phyloP scores from a whole-genome alignment of 768 basidiomycete genomes.

The Boletus sp. region DNA sequence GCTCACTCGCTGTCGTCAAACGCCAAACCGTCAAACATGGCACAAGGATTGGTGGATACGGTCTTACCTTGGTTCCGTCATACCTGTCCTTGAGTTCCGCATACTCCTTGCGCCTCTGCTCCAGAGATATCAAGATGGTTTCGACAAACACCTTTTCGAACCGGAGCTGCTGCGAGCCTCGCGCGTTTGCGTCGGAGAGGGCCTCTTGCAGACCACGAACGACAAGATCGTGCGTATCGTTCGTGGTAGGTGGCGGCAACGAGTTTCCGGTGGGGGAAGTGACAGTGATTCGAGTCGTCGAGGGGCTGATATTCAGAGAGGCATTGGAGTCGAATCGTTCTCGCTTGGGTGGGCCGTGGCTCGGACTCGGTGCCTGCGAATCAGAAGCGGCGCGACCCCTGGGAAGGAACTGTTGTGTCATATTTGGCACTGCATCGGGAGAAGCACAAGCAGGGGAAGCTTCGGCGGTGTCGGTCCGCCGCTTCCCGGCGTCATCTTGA shows the following conservation, averaged over 20 bases:
- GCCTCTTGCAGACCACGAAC: constrained; percentile 56
- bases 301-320: constrained; percentile 14
- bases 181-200: constrained; percentile 55
- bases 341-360: constrained; percentile 8
- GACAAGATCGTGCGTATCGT: constrained; percentile 45
- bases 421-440: constrained; percentile 11
- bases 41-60: neutral
- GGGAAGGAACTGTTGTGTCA: constrained; percentile 11
- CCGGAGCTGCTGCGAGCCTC: constrained; percentile 56
- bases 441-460: neutral
- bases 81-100: constrained; percentile 68
- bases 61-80: constrained; percentile 83
- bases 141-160: constrained; percentile 75
- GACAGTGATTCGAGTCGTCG: constrained; percentile 40
- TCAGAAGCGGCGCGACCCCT: constrained; percentile 33
- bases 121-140: constrained; percentile 61
- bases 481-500: constrained; percentile 1
- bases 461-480: neutral
- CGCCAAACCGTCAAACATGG: neutral
- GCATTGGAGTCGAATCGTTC: constrained; percentile 27
- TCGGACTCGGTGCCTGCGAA: constrained; percentile 18
- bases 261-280: constrained; percentile 39
- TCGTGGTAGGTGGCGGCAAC: constrained; percentile 21
- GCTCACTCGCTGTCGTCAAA: constrained; percentile 67
- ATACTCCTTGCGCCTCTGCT: constrained; percentile 59